Evolutionary conservation across 108 stramenopile species (phyloP).

Genomic region (Fistulifera pelliculosa): DNA sequence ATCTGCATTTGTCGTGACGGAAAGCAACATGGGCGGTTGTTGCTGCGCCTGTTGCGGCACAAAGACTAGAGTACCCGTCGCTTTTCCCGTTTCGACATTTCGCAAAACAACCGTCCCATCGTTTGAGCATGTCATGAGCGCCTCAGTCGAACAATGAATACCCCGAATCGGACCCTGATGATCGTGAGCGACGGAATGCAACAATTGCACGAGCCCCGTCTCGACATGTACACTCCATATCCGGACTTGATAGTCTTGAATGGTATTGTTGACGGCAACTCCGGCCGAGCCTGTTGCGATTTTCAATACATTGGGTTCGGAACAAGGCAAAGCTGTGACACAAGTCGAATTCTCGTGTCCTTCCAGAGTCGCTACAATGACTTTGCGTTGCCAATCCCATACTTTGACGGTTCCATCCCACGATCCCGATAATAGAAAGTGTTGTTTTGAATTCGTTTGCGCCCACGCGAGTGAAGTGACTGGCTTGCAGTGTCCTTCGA

Average conservation of each 20-base stretch:
- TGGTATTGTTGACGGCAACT: constrained; percentile 54
- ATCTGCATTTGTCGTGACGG: constrained; percentile 24
- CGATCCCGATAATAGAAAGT: constrained; percentile 57
- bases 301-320: constrained; percentile 5
- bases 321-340: constrained; percentile 44
- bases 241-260: constrained; percentile 57
- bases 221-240: constrained; percentile 41
- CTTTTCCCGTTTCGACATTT: constrained; percentile 59
- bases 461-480: constrained; percentile 56
- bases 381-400: constrained; percentile 41
- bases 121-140: constrained; percentile 58
- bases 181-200: constrained; percentile 48
- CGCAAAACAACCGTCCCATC: constrained; percentile 92
- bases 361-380: constrained; percentile 43
- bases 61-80: constrained; percentile 53
- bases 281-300: constrained; percentile 77
- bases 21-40: constrained; percentile 69
- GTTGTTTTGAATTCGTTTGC: background rate
- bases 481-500: constrained; percentile 74
- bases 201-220: constrained; percentile 29
- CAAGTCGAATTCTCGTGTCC: constrained; percentile 81
- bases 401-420: constrained; percentile 87
- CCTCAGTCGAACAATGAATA: no score
- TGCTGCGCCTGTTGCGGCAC: constrained; percentile 18
- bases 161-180: constrained; percentile 73